phyloP scores from a whole-genome alignment of 2,329 filamentous ascomycete genomes.

The Chaetomium strumarium region DNA sequence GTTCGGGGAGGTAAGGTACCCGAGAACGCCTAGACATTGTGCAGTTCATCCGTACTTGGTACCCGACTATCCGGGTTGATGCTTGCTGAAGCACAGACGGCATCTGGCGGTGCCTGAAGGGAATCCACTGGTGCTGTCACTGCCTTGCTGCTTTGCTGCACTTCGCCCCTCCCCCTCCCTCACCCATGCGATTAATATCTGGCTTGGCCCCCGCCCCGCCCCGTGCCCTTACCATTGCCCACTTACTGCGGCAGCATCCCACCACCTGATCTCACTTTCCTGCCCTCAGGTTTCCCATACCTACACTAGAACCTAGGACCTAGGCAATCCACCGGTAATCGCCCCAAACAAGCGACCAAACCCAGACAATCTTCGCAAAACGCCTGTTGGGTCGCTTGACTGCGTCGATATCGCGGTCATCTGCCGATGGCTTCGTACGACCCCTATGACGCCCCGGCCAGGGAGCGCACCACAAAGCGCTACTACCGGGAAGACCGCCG shows the following conservation, averaged over 20 bases:
- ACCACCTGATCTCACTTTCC: slow-evolving; percentile 5
- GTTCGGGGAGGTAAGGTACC: too few species aligned
- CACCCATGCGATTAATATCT: slow-evolving; percentile 6
- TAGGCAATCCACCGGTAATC: slow-evolving; percentile 2
- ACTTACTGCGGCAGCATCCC: slow-evolving; percentile 3
- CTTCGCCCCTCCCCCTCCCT: too few species aligned
- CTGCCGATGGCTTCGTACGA: slow-evolving; percentile 46
- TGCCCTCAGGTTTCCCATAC: neutral
- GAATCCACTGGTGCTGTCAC: too few species aligned
- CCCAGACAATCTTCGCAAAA: neutral
- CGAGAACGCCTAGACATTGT: too few species aligned
- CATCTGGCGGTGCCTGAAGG: too few species aligned
- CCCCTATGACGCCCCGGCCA: slow-evolving; percentile 40
- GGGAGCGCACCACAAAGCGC: slow-evolving; percentile 42
- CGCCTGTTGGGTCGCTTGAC: neutral
- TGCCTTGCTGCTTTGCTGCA: neutral
- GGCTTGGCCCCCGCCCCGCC: slow-evolving; percentile 6
- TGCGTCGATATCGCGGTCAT: slow-evolving; percentile 6
- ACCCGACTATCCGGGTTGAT: too few species aligned
- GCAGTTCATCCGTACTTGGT: too few species aligned
- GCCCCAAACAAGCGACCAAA: neutral
- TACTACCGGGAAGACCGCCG: slow-evolving; percentile 51
- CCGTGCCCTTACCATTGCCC: neutral
- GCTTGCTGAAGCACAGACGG: too few species aligned
- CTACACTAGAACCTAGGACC: neutral